Percentiles rank a stretch among this genome's conserved stretches.
phyloP scores from a whole-genome alignment of 164 flowering plant genomes.

The Cinnamomum chago region DNA sequence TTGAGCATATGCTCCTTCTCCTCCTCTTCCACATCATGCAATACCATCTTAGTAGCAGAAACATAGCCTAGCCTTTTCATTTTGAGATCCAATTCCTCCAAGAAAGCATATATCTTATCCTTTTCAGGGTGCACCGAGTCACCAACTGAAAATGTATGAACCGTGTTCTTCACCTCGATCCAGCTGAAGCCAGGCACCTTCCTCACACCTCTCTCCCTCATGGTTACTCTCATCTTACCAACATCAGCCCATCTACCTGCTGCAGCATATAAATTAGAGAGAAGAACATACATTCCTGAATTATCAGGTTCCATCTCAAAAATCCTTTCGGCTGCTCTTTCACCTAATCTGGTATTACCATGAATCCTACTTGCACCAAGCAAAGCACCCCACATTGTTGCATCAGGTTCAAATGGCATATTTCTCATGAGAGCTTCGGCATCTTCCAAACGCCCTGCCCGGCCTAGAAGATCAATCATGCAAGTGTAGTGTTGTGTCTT shows the following conservation, averaged over 20 bases:
- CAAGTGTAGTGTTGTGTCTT: slow-evolving; percentile 78
- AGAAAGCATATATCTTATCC: slow-evolving; percentile 59
- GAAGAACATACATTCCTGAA: slow-evolving; percentile 89
- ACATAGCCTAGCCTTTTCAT: slow-evolving; percentile 70
- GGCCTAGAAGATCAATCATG: slow-evolving; percentile 92
- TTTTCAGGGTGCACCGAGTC: slow-evolving; percentile 65
- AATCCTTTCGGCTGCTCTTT: slow-evolving; percentile 72
- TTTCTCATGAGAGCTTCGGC: slow-evolving; percentile 62
- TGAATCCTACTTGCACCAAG: slow-evolving; percentile 90
- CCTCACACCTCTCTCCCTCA: slow-evolving; percentile 74
- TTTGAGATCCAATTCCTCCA: slow-evolving; percentile 62
- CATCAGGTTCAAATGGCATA: slow-evolving; percentile 88
- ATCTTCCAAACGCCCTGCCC: slow-evolving; percentile 78
- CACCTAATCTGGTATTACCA: slow-evolving; percentile 74
- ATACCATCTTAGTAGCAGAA: slow-evolving; percentile 59
- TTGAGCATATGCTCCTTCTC: slow-evolving; percentile 87
- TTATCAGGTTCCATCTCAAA: slow-evolving; percentile 86
- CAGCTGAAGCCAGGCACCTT: slow-evolving; percentile 85
- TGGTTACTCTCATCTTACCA: slow-evolving; percentile 54
- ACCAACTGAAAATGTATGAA: slow-evolving; percentile 75
- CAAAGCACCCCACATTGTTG: slow-evolving; percentile 92
- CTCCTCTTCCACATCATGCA: slow-evolving; percentile 95
- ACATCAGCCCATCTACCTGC: slow-evolving; percentile 88
- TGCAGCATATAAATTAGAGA: slow-evolving; percentile 85
- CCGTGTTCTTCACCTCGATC: slow-evolving; percentile 74